These are phyloP conservation scores for Davidsoniella eucalypti DNA, from an alignment of 2,329 filamentous ascomycete genomes.

Conservation along the genomic window DNA sequence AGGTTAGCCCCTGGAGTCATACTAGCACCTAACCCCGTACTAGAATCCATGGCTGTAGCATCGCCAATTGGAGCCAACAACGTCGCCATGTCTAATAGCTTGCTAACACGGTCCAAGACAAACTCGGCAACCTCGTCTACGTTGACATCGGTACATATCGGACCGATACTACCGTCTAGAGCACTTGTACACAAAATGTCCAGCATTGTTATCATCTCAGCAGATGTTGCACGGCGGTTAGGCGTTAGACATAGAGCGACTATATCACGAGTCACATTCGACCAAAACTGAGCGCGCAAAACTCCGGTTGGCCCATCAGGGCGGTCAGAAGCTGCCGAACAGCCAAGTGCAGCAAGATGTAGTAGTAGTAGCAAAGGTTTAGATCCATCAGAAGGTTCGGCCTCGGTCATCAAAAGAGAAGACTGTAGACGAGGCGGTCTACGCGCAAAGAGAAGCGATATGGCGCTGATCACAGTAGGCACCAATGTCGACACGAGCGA, in stretches of 20 bases:
- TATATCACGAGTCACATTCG: conserved; percentile 46
- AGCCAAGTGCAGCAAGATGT: conserved; percentile 45
- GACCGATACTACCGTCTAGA: conserved; percentile 47
- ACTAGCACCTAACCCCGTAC: conserved; percentile 26
- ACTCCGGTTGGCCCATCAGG: conserved; percentile 16
- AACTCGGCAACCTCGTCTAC: conserved; percentile 26
- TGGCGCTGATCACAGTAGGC: conserved; percentile 17
- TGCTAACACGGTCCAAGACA: conserved; percentile 47
- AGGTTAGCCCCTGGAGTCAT: conserved; percentile 22
- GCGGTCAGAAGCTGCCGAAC: conserved; percentile 25
- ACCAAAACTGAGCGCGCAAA: conserved; percentile 43
- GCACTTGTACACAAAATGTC: conserved; percentile 51
- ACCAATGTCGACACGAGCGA: conserved; percentile 41
- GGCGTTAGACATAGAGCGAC: conserved; percentile 50
- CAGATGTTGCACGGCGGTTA: conserved; percentile 37
- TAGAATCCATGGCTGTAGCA: conserved; percentile 16
- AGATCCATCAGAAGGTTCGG: conserved; percentile 10
- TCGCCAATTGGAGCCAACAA: conserved; percentile 14
- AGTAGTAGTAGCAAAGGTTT: conserved; percentile 28
- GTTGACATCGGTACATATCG: conserved; percentile 34
- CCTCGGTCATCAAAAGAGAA: background rate
- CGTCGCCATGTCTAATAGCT: conserved; percentile 35
- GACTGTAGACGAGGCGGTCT: background rate
- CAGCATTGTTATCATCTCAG: conserved; percentile 48
- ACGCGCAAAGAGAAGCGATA: conserved; percentile 2